Conservation (phyloP, 169 alveolate genomes). For the Plasmodium gonderi region DNA sequence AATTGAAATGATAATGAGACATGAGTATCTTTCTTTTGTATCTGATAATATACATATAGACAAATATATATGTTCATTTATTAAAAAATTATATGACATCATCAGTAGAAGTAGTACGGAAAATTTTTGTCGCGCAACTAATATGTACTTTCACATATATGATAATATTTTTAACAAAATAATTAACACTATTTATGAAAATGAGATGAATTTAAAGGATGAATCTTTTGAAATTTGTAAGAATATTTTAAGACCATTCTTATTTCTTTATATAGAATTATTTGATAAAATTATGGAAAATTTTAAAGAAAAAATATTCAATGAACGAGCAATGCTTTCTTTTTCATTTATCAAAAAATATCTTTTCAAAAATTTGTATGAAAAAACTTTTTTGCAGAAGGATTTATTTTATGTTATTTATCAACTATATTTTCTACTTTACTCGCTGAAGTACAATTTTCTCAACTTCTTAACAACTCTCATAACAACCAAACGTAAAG, state of each 20-base stretch:
- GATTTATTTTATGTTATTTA: constrained; percentile 60
- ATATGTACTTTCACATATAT: constrained; percentile 43
- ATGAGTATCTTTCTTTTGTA: constrained; percentile 12
- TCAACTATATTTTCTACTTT: constrained; percentile 52
- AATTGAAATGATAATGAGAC: not conserved
- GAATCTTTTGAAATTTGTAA: constrained; percentile 30
- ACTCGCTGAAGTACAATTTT: constrained; percentile 37
- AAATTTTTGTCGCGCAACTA: not conserved
- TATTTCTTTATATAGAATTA: constrained; percentile 48
- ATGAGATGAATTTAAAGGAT: constrained; percentile 73
- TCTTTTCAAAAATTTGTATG: constrained; percentile 61
- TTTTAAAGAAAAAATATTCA: constrained; percentile 26
- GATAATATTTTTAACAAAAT: constrained; percentile 56
- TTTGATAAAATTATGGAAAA: constrained; percentile 19
- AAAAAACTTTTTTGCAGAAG: constrained; percentile 50
- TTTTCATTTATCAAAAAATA: constrained; percentile 58
- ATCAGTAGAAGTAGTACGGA: constrained; percentile 43
- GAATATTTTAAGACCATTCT: constrained; percentile 46
- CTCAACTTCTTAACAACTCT: constrained; percentile 1
- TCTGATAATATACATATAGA: constrained; percentile 41
- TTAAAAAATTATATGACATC: constrained; percentile 57
- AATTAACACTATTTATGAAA: constrained; percentile 47
- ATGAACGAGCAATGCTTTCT: constrained; percentile 24
- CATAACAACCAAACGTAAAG: constrained; percentile 44
- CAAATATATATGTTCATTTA: constrained; percentile 19